Percentiles rank a stretch among this genome's conserved stretches.
Conservation (phyloP, 768 basidiomycete genomes). For the Rhodotorula sphaerocarpa region DNA sequence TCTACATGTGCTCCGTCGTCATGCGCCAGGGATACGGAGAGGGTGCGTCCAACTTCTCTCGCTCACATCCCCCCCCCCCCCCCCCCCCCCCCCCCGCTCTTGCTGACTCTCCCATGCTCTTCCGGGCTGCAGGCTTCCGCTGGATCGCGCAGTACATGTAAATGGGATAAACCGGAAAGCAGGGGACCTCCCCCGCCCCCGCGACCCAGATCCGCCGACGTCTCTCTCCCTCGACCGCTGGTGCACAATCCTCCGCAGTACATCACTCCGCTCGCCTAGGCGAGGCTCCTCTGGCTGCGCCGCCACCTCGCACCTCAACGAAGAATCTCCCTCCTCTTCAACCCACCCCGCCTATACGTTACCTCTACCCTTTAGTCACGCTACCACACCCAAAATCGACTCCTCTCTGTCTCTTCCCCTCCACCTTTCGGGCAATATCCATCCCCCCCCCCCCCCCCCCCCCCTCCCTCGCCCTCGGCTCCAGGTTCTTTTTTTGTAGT, state of each 20-base stretch:
- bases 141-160: conserved; percentile 40
- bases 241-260: too few relatives aligned
- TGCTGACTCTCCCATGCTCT: not conserved
- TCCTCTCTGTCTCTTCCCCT: not conserved
- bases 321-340: too few relatives aligned
- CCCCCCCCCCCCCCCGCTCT: conserved; percentile 4
- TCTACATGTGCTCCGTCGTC: conserved; percentile 99
- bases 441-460: not conserved
- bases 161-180: too few relatives aligned
- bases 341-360: too few relatives aligned
- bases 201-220: too few relatives aligned
- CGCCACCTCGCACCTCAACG: too few relatives aligned
- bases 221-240: too few relatives aligned
- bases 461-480: not conserved
- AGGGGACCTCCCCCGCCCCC: too few relatives aligned
- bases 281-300: not conserved
- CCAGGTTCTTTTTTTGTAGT: too few relatives aligned
- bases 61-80: not conserved
- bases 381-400: too few relatives aligned
- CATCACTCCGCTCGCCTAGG: too few relatives aligned
- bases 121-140: conserved; percentile 32
- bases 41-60: conserved; percentile 55
- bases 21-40: conserved; percentile 98
- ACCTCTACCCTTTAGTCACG: too few relatives aligned
- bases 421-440: not conserved